Evolutionary conservation across 176 grass and related monocot species (phyloP), one percentile per base, ranked within the genome.

Genomic region (Juncus inflexus): DNA sequence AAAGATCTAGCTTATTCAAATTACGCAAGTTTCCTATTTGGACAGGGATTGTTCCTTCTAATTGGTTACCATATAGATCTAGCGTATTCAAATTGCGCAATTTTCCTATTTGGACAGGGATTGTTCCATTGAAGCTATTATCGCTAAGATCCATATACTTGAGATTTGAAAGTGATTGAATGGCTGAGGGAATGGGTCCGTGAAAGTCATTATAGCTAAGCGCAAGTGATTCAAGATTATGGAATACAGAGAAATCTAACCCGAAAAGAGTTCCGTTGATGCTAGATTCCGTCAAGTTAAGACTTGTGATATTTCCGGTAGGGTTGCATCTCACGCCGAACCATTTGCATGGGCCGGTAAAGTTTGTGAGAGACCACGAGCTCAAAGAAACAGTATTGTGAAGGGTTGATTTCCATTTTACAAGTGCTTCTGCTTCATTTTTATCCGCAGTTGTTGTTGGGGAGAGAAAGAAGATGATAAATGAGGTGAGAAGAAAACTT

Each of bases 351-450:
- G 51, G 51, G 51, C 7, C 51, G 3, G 51, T 55, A 13, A 13
- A 55, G 51, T 55, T 12, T 10, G 13, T 7, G 5, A 9, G 51
- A 13, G 51, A 55, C 51, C 51, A 55, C 9, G 51, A 55, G 51
- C 51, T 55, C 51, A 13, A 3, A 10, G 12, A 10, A 12, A 12
- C 3, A 10, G 3, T 3, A 55, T 55, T 13, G 13, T 3, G 3
- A 55, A 55, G 51, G 51, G 51, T 55, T 12, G 51, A 55, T 13
- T 55, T 55, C 51, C 51, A 55, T 55, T 55, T 10, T 10, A 55
- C 2, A 55, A 55, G 51, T 10, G 51, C 51, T 12, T 55, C 12
- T 12, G 51, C 51, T 55, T 55, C 51, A 3, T 3, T 55, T 55
- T 55, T 55, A 13, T 12, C 13, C 10, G 51, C 51, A 55, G 51